Evolutionary conservation across 345 rosid species (phyloP).

Genomic region (Erucastrum elatum): DNA sequence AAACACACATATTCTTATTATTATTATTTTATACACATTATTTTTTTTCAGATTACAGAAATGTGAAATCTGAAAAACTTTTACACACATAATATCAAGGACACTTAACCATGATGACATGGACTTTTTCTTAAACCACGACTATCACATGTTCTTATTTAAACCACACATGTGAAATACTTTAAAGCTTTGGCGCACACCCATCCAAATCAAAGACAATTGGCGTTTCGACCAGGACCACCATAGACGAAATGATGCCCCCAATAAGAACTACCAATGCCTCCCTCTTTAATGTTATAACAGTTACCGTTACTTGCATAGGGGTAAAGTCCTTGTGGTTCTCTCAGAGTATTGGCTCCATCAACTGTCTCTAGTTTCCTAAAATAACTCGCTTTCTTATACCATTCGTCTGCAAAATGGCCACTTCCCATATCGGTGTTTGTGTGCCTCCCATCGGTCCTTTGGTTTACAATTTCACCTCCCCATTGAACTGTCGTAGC

Average conservation of each 20-base stretch:
- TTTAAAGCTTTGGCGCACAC: conserved; percentile 8
- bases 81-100: background rate
- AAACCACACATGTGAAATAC: background rate
- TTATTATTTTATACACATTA: background rate
- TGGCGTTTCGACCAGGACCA: conserved; percentile 57
- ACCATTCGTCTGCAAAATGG: conserved; percentile 57
- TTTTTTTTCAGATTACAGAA: background rate
- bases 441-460: conserved; percentile 49
- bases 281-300: conserved; percentile 52
- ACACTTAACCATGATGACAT: background rate
- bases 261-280: conserved; percentile 41
- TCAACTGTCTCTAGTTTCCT: conserved; percentile 57
- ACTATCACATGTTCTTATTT: conserved; percentile 2
- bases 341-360: conserved; percentile 51
- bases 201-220: conserved; percentile 44
- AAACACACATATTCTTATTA: background rate
- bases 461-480: conserved; percentile 58
- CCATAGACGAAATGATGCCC: conserved; percentile 60
- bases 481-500: conserved; percentile 69
- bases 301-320: conserved; percentile 50
- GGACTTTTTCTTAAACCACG: background rate
- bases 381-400: conserved; percentile 55
- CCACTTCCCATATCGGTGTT: conserved; percentile 75
- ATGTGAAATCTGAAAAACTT: background rate
- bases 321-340: conserved; percentile 44